Conservation (phyloP, 495 filamentous ascomycete species). For the Glonium stellatum region DNA sequence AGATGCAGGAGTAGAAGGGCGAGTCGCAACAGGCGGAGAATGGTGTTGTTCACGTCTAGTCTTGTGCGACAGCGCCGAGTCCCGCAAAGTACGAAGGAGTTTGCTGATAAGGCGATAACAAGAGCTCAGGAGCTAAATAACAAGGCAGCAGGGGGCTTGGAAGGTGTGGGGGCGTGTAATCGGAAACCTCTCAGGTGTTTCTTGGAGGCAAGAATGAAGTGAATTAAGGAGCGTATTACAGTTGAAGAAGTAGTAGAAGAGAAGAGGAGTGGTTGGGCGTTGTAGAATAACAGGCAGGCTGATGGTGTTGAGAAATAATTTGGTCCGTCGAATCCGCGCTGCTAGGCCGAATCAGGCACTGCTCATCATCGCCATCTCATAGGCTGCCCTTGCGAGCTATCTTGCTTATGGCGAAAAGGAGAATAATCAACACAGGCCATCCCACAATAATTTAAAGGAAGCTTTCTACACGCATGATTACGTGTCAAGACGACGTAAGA, state of each 20-base stretch:
- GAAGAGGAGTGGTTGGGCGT: neutral
- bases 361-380: no score
- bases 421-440: no score
- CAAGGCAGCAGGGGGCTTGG: neutral
- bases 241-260: neutral
- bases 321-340: neutral
- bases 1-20: neutral
- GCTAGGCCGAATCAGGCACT: neutral
- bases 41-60: neutral
- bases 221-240: neutral
- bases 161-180: neutral
- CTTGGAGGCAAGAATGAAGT: neutral
- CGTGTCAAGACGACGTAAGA: no score
- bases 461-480: no score
- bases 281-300: neutral
- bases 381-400: no score
- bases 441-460: no score
- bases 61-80: neutral
- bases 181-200: neutral
- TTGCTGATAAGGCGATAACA: constrained; percentile 6
- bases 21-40: no score
- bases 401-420: no score
- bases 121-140: neutral
- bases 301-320: constrained; percentile 1
- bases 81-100: neutral